Base-by-base conservation (phyloP, 225 moss, liverwort and hornwort species). In the Sphagnum contortum region DNA sequence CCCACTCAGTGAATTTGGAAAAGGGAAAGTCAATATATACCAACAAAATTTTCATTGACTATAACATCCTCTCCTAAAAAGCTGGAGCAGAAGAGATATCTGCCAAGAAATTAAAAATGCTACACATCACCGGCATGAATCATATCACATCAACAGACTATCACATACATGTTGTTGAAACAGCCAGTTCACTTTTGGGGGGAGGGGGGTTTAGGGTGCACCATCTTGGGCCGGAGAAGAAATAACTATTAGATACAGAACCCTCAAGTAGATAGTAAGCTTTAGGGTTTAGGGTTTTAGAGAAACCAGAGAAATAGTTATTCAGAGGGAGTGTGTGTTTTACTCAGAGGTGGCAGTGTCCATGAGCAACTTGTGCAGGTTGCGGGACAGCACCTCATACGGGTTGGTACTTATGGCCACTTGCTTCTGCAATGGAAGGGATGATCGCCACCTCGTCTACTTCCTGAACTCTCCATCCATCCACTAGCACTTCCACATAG, bases 271-370 rank as follows among this genome's bases (percentile, higher is more conserved):
- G 29, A 29, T 29, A 29, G 29, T 29, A 29, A 29, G 29, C 29
- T 29, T 29, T 29, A 29, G 29, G 29, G 29, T 29, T 29, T 29
- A 45, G 29, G 29, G 29, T 29, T 29, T 29, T 29, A 52, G 54
- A 4, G n/a, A 53, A 48, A 9, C 50, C 71, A 5, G 48, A 55
- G 68, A 60, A 29, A 29, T 29, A 29, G 29, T 29, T 29, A 29
- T 29, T 29, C 29, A 29, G 29, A 29, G 29, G 9, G 7, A 63
- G 14, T 12, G 61, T 66, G 72, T n/a, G 57, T 4, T n/a, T 74
- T 92, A 96, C 96, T 96, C 92, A 65, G 96, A 96, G 54, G 96
- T 96, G 64, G 96, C 92, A 60, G 96, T 96, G 73, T 96, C 96
- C 96, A 96, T 96, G 70, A 96, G 90, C 85, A 96, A 78, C 67